Conservation (phyloP, 306 rosid species). For the Vigna mungo region DNA sequence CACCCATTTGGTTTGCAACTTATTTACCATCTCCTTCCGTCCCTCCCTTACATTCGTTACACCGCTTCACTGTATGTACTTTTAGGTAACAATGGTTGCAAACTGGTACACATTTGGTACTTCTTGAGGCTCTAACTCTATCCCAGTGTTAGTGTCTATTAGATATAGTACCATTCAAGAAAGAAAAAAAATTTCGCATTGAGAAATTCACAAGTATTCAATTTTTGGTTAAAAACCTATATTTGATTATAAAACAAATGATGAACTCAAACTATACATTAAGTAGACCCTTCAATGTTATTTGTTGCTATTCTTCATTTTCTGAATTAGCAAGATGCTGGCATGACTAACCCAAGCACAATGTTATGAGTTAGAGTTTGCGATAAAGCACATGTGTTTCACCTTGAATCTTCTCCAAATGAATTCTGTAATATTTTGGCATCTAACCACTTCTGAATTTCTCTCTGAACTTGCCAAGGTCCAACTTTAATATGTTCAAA, state of each 20-base stretch:
- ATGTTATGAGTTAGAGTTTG: too few species aligned
- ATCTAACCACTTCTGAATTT: background rate
- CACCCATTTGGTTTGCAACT: conserved; percentile 13
- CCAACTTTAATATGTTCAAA: background rate
- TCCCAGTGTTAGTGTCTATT: background rate
- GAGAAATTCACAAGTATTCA: background rate
- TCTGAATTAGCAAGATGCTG: background rate
- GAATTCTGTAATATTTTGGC: background rate
- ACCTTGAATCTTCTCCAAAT: background rate
- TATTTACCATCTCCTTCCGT: background rate
- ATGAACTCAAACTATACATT: background rate
- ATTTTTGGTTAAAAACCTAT: background rate
- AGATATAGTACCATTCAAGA: background rate
- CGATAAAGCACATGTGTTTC: too few species aligned
- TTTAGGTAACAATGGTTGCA: background rate
- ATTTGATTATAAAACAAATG: too few species aligned
- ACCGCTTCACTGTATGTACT: background rate
- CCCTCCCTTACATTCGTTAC: background rate
- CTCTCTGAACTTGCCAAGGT: background rate
- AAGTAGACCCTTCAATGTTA: too few species aligned
- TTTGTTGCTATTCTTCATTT: background rate
- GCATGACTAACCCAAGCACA: background rate
- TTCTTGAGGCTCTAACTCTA: background rate
- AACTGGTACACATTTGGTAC: background rate
- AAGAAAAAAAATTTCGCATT: background rate